Evolutionary conservation across 1,284 basidiomycete genomes (phyloP).

Genomic region (Erythrobasidium hasegawianum): DNA sequence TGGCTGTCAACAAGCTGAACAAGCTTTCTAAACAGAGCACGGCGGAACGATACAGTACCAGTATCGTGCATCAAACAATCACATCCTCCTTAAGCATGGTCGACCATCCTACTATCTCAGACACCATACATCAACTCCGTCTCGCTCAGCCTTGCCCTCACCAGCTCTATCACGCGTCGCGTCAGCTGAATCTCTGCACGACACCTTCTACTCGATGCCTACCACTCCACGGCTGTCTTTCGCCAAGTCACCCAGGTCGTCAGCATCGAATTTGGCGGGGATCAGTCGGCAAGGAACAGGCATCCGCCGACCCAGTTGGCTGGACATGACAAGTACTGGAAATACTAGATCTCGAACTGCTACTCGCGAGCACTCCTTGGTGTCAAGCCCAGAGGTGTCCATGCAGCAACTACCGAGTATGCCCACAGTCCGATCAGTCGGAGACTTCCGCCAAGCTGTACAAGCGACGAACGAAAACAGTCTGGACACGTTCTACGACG

Average conservation of each 20-base stretch:
- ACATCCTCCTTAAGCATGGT: conserved; percentile 40
- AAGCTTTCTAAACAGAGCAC: conserved; percentile 36
- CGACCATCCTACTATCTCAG: conserved; percentile 23
- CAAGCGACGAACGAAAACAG: conserved; percentile 4
- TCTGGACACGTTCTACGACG: conserved; percentile 11
- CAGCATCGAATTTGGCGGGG: not conserved
- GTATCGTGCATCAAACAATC: conserved; percentile 39
- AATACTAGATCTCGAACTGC: too few relatives aligned
- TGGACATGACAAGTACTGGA: conserved; percentile 18
- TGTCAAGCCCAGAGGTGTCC: too few relatives aligned
- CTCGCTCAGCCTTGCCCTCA: conserved; percentile 24
- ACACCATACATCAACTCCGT: conserved; percentile 7
- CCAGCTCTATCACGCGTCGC: conserved; percentile 23
- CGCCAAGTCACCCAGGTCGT: conserved; percentile 4
- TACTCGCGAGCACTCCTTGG: too few relatives aligned
- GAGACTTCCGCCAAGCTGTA: conserved; percentile 5
- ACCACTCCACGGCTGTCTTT: conserved; percentile 9
- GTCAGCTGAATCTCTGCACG: conserved; percentile 35
- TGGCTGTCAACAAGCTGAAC: not conserved
- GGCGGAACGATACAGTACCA: conserved; percentile 40
- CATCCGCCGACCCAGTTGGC: conserved; percentile 15
- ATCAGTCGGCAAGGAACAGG: not conserved
- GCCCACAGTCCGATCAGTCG: not conserved
- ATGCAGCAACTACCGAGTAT: too few relatives aligned
- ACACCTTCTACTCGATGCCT: conserved; percentile 15